phyloP scores from a whole-genome alignment of 139 green algal species.

The Chlamydomonas eustigma region DNA sequence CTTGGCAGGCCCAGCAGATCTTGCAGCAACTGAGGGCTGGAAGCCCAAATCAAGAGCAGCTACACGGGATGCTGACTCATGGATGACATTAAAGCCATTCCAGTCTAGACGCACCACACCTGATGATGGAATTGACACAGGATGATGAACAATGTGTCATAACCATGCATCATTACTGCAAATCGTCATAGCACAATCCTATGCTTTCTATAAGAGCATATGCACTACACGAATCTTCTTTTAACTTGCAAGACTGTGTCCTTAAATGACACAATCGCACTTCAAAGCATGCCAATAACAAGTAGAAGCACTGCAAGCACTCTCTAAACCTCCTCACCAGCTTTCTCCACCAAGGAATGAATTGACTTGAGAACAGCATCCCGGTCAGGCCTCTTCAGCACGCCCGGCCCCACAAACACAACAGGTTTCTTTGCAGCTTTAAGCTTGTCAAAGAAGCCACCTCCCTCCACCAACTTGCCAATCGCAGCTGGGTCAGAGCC shows the following conservation, averaged over 20 bases:
- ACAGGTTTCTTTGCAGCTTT: conserved; percentile 72
- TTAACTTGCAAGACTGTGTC: too few species aligned
- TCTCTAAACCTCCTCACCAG: too few species aligned
- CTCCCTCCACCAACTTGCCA: conserved; percentile 48
- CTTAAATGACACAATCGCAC: too few species aligned
- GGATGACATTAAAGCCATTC: conserved; percentile 97
- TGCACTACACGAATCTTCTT: too few species aligned
- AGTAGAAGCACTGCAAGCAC: too few species aligned
- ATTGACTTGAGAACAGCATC: conserved; percentile 72
- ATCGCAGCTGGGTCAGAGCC: conserved; percentile 69
- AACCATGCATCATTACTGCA: too few species aligned
- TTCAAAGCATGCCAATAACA: too few species aligned
- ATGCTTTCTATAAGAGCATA: too few species aligned
- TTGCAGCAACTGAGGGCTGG: conserved; percentile 17
- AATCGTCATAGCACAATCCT: too few species aligned
- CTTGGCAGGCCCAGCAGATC: conserved; percentile 51
- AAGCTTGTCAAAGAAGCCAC: conserved; percentile 60
- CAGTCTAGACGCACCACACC: conserved; percentile 82
- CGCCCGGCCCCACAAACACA: conserved; percentile 85
- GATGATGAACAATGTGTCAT: too few species aligned
- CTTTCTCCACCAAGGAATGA: conserved; percentile 55
- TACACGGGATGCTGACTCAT: conserved; percentile 82
- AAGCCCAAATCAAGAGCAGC: conserved; percentile 95
- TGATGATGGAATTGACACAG: not conserved
- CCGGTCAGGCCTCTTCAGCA: conserved; percentile 74